A percentile compares a stretch with the other conserved stretches of the same genome.
Conservation (phyloP, 2,329 filamentous ascomycete species). For the Hysterium pulicare region DNA sequence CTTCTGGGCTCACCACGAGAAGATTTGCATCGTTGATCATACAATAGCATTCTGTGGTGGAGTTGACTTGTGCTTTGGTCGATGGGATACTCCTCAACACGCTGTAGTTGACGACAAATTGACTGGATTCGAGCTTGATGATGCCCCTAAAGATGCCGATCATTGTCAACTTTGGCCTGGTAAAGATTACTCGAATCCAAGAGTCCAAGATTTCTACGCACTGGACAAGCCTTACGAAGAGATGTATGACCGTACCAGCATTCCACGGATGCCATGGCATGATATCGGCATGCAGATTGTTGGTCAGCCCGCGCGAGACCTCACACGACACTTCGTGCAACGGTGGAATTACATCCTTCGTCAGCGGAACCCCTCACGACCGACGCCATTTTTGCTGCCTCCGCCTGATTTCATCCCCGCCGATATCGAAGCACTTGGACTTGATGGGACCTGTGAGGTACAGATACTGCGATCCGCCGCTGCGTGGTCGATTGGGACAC, state of each 20-base stretch:
- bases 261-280: conserved; percentile 97
- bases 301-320: conserved; percentile 87
- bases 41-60: conserved; percentile 94
- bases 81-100: conserved; percentile 96
- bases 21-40: conserved; percentile 94
- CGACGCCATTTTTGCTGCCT: conserved; percentile 87
- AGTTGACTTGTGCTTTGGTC: conserved; percentile 92
- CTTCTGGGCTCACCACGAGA: conserved; percentile 98
- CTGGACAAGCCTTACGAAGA: conserved; percentile 95
- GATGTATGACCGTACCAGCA: conserved; percentile 90
- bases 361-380: conserved; percentile 87
- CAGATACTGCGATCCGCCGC: conserved; percentile 90
- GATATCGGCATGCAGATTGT: conserved; percentile 96
- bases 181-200: conserved; percentile 96
- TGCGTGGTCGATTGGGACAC: conserved; percentile 86
- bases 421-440: conserved; percentile 81
- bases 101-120: conserved; percentile 87
- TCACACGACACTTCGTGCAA: conserved; percentile 95
- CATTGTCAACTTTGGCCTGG: conserved; percentile 96
- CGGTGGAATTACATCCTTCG: conserved; percentile 96
- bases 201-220: conserved; percentile 91
- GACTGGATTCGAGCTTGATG: conserved; percentile 81
- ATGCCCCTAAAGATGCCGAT: conserved; percentile 78
- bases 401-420: conserved; percentile 86
- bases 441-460: conserved; percentile 92